Evolutionary conservation across 768 basidiomycete genomes (phyloP), one percentile per base, ranked within the genome.

Genomic region (Amanita subjunquillea): DNA sequence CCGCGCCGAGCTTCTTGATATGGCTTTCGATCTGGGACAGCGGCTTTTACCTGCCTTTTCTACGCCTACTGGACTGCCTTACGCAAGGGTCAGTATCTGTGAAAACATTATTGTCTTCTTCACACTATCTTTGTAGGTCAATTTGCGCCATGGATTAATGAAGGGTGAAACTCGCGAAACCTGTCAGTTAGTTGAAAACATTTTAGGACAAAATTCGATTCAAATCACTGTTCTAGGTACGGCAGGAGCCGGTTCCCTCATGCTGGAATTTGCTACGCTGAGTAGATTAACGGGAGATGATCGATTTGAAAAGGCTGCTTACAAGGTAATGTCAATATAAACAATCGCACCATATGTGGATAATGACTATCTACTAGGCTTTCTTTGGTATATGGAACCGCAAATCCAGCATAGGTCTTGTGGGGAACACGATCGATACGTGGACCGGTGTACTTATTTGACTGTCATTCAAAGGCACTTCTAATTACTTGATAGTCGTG

Each of bases 361-460:
- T 43, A 23, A 34, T 15, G 5, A n/a, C 15, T 23, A 51, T 48
- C 27, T 23, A 38, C 0, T 36, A 75, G 68, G 92, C 96, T 0
- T 97, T 90, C 65, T 91, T 93, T 64, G 91, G 87, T 1, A 67
- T 97, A 0, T 99, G 95, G 96, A 91, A 95, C 64, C 79, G 91
- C 46, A 83, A 82, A 58, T 91, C 91, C 25, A 77, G 83, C 27
- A 82, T 95, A 43, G 84, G 84, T 39, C 72, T 98, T 44, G 80
- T 98, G 6, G 91, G 92, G 12, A 98, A 98, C 61, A 88, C 78
- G 2, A 84, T 98, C 57, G 88, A 91, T 63, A 83, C 83, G 32
- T 75, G 79, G 67, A 85, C 79, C 29, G 92, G 93, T 53, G 88
- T 91, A 57, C 54, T 83, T 74, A 42, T 20, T 38, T 22, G 30